Evolutionary conservation across 306 rosid species (phyloP), one percentile per base, ranked within the genome.

Genomic region (Fragaria nilgerrensis): DNA sequence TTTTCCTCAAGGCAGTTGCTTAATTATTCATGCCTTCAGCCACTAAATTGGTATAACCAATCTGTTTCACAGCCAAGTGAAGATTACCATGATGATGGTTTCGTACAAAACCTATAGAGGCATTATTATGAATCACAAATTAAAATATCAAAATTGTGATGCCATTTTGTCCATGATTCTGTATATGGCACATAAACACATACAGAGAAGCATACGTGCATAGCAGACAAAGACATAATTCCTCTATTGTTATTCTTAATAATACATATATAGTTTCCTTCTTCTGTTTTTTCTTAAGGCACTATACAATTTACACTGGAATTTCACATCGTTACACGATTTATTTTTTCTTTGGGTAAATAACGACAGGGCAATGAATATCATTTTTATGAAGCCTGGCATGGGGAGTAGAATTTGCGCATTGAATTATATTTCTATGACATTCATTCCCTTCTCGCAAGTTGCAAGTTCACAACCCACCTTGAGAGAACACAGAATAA

Each of bases 371-470:
- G 43, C 69, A 64, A 32, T 64, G 44, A 64, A 25, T 64, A 64
- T 25, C 22, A 32, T 64, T 16, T 43, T 32, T 15, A 64, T 64
- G 68, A 34, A 13, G 43, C 69, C 17, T 61, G 66, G 17, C 34
- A 43, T 1, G 37, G 44, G 13, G 13, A 64, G 43, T 34, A 16
- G 44, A 64, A 64, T 10, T 6, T 32, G 37, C 23, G 10, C 66
- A 61, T 61, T 29, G 20, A 63, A 29, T 29, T 16, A 5, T 2
- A 4, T 13, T n/a, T 1, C 3, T 5, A 50, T 50, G 73, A 76
- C 69, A 64, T 64, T 34, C 73, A 37, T 76, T 76, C 79, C 53
- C 67, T 25, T 12, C 34, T 25, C 29, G 61, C 61, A 55, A 55
- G 62, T 25, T 22, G 39, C 70, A 48, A 39, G 0, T 39, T 39